Base-by-base conservation (phyloP, 73 alveolate species). In the Uronychia binucleata region DNA sequence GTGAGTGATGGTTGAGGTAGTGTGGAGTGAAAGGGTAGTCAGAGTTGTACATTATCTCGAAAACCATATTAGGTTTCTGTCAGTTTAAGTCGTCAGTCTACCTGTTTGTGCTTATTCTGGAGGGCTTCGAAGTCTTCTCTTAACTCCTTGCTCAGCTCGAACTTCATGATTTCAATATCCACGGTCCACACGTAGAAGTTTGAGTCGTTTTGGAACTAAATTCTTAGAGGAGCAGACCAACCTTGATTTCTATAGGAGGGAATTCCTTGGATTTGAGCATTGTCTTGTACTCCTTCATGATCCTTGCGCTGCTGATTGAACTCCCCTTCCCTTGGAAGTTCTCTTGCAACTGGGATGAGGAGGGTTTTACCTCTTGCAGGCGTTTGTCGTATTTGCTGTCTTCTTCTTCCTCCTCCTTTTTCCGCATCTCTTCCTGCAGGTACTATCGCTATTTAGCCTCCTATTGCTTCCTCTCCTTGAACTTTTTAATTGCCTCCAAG, bases 151-250 rank as follows among this genome's bases (percentile, higher is more conserved):
- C 87, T 80, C 25, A 85, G 31, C 74, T 90, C 95, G 75, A 84
- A 85, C 75, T 85, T 75, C 28, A 80, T 27, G 0, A 86, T 1
- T 28, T 90, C 95, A 46, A 90, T 57, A 32, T 27, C 33, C 1
- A 90, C 79, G 26, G 33, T 84, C 95, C 95, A 90, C 1, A 33
- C 46, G 35, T 90, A 90, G 75, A 90, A 46, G 59, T 90, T 85
- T 13, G 31, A 58, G 29, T 87, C 85, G 30, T 79, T 31, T 57
- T 27, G 27, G 75, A 90, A 85, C 26, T 86, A 75, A 27, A 84
- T 34, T 25, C 34, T 80, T 1, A 84, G 14, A 31, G 46, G 74
- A 27, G 77, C 87, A 11, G 19, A 46, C 5, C 32, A 58, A 90
- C 77, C 26, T 86, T 78, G 32, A 84, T 74, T 19, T 67, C 80